A percentile compares a stretch with the other conserved stretches of the same genome.
Conservation (phyloP, 495 filamentous ascomycete genomes). For the Aspergillus nanangensis region DNA sequence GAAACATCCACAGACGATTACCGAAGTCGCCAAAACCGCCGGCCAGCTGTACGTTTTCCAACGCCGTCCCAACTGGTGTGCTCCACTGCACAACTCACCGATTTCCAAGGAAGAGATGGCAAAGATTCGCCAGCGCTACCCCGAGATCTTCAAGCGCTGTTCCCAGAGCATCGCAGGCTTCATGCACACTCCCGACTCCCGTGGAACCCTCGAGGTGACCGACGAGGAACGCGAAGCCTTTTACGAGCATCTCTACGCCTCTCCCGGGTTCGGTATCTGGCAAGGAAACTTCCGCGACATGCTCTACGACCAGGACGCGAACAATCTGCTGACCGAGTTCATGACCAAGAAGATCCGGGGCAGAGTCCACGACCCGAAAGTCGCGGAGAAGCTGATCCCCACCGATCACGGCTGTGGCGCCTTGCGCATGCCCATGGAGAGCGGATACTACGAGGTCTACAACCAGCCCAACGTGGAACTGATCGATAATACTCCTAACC, state of each 20-base stretch:
- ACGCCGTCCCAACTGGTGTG: slow-evolving; percentile 40
- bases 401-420: slow-evolving; percentile 24
- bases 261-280: slow-evolving; percentile 24
- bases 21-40: slow-evolving; percentile 17
- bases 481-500: slow-evolving; percentile 24
- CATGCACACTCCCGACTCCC: neutral
- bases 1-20: too few relatives aligned
- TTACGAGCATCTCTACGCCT: slow-evolving; percentile 25
- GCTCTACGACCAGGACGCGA: slow-evolving; percentile 17
- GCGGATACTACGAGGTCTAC: slow-evolving; percentile 31
- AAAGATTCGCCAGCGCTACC: slow-evolving; percentile 5
- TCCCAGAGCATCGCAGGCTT: neutral
- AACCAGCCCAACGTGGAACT: slow-evolving; percentile 31
- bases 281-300: slow-evolving; percentile 27
- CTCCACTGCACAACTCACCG: neutral
- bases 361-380: slow-evolving; percentile 21
- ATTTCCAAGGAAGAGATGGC: neutral
- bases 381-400: slow-evolving; percentile 26
- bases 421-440: slow-evolving; percentile 24
- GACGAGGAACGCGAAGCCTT: slow-evolving; percentile 14
- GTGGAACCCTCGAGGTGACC: slow-evolving; percentile 9
- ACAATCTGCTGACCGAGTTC: slow-evolving; percentile 23
- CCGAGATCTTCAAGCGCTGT: neutral
- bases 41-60: slow-evolving; percentile 40
- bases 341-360: slow-evolving; percentile 24